Percentiles rank a stretch among this genome's conserved stretches.
These are phyloP conservation scores for Lagenaria siceraria DNA, from an alignment of 306 rosid genomes.

Conservation along the genomic window DNA sequence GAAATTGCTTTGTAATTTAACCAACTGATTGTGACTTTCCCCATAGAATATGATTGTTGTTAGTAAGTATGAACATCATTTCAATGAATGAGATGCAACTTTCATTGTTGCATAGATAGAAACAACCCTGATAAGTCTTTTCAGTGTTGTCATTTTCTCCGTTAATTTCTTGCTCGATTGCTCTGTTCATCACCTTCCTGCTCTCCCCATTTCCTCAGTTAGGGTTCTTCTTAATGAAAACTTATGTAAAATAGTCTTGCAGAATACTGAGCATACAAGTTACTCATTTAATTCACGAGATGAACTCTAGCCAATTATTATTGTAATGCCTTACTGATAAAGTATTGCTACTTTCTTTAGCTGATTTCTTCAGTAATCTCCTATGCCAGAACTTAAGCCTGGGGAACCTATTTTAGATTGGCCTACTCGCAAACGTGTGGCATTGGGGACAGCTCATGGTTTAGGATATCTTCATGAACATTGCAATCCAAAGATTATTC, in stretches of 20 bases:
- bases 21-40: background rate
- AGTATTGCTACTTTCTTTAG: background rate
- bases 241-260: background rate
- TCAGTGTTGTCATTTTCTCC: background rate
- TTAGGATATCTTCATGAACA: constrained; percentile 93
- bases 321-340: background rate
- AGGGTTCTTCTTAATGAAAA: too few species aligned
- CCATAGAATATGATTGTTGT: background rate
- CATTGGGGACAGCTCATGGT: constrained; percentile 95
- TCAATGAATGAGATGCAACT: background rate
- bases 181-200: background rate
- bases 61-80: background rate
- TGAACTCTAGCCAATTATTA: background rate
- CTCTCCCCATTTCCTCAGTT: too few species aligned
- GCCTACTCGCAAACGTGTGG: constrained; percentile 83
- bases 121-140: background rate
- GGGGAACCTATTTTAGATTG: constrained; percentile 71
- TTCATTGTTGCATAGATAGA: background rate
- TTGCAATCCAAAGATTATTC: constrained; percentile 98
- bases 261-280: background rate
- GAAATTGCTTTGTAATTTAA: background rate
- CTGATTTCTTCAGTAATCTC: background rate
- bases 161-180: background rate
- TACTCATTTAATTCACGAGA: background rate
- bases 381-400: constrained; percentile 66